Evolutionary conservation across 352 stramenopile species (phyloP), one percentile per base, ranked within the genome.

Genomic region (Plasmopara halstedii): DNA sequence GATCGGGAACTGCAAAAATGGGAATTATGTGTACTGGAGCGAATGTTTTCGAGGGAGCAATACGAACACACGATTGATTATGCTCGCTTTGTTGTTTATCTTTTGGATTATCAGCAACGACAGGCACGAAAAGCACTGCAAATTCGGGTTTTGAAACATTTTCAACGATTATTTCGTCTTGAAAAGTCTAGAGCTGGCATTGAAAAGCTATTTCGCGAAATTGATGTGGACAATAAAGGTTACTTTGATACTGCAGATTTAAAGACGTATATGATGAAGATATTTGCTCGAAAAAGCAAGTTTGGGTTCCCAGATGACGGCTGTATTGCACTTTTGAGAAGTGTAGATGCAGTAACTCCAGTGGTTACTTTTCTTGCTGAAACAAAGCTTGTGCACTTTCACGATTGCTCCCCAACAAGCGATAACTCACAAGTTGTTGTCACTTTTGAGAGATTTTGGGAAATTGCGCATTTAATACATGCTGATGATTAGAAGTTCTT

Each of bases 161-260:
- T 81, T 19, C 42, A 53, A 6, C 22, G 44, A 4, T 53, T 45
- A 18, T 58, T 56, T 13, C 25, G 17, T 29, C 38, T 18, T 34
- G 33, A 21, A 34, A 41, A 61, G 22, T 65, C 58, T 6, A 73
- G 56, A 3, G 50, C 55, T 13, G 39, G 68, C 10, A 33, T 70
- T 18, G 56, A 79, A 17, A 60, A 27, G 9, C 27, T 67, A 2
- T 83, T 77, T 31, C 53, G 38, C 20, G 14, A 29, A 5, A 42
- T 83, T 4, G 68, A 81, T 41, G 33, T 20, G 2, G 61, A 74
- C 18, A 49, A 40, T 32, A 83, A 77, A 61, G 66, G 58, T 0
- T 60, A 73, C 21, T 77, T 83, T 26, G 70, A 67, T 21, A n/a
- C 49, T 1, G 19, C 38, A 18, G 66, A 83, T 26, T 46, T 75